These are phyloP conservation scores for Cytospora schulzeri DNA, from an alignment of 2,329 filamentous ascomycete genomes.

Conservation along the genomic window DNA sequence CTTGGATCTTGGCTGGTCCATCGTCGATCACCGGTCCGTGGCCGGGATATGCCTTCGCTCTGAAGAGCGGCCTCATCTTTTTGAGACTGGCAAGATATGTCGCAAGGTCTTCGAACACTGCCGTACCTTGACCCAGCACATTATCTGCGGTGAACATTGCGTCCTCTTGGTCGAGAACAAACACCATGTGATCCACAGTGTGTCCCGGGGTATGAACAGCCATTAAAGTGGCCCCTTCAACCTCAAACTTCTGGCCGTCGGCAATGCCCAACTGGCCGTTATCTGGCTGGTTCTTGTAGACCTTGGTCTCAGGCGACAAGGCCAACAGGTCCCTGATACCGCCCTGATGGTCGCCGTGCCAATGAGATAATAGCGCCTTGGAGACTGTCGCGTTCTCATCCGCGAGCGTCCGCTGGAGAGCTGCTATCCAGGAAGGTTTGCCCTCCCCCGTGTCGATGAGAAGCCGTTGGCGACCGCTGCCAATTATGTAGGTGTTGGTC, in stretches of 20 bases:
- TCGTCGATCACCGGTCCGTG: conserved; percentile 81
- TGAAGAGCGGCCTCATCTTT: conserved; percentile 62
- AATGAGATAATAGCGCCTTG: conserved; percentile 81
- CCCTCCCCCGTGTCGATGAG: conserved; percentile 93
- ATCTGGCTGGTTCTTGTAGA: conserved; percentile 62
- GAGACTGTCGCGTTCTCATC: conserved; percentile 70
- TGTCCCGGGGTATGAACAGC: conserved; percentile 71
- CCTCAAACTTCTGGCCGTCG: conserved; percentile 53
- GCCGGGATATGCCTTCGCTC: conserved; percentile 78
- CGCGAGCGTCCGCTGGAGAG: conserved; percentile 64
- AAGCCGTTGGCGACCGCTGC: conserved; percentile 70
- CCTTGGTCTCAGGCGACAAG: conserved; percentile 60
- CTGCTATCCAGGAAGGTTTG: conserved; percentile 68
- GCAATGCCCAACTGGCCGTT: conserved; percentile 41
- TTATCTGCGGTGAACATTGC: conserved; percentile 77
- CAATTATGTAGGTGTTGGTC: conserved; percentile 94
- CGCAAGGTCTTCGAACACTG: conserved; percentile 69
- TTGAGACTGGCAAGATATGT: conserved; percentile 63
- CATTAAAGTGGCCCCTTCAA: conserved; percentile 58
- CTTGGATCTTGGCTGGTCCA: conserved; percentile 69
- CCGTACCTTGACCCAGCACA: conserved; percentile 72
- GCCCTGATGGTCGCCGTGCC: conserved; percentile 84
- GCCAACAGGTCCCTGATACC: conserved; percentile 71
- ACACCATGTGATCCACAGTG: conserved; percentile 68
- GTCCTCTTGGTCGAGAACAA: conserved; percentile 64